Conservation (phyloP, 257 asterid species). For the Scutellaria galericulata region DNA sequence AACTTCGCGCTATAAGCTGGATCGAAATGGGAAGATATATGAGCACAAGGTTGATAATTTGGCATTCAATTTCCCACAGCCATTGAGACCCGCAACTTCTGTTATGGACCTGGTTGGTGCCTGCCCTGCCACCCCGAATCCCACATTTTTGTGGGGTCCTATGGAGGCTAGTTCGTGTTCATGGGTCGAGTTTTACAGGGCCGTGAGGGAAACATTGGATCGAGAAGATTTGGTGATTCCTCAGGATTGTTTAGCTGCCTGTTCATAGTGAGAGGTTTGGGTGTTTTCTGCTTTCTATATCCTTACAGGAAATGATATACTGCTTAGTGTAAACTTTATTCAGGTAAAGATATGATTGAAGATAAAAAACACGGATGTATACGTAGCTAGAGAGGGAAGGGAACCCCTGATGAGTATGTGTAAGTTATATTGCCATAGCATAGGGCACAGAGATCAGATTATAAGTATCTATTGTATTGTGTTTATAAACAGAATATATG, state of each 20-base stretch:
- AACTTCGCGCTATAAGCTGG: conserved; percentile 80
- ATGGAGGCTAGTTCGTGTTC: conserved; percentile 46
- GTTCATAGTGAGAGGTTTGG: conserved; percentile 52
- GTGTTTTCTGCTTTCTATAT: conserved; percentile 25
- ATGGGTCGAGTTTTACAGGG: conserved; percentile 69
- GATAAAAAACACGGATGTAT: conserved; percentile 25
- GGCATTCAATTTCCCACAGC: conserved; percentile 77
- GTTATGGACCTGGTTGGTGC: conserved; percentile 74
- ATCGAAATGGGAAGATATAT: conserved; percentile 76
- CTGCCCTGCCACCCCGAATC: conserved; percentile 78
- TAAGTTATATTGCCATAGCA: conserved; percentile 24
- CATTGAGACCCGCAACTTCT: conserved; percentile 66
- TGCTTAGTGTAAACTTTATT: conserved; percentile 35
- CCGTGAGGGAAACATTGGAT: conserved; percentile 64
- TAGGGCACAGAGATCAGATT: conserved; percentile 14
- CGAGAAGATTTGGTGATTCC: conserved; percentile 41
- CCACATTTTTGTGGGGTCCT: conserved; percentile 63
- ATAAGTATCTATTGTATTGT: not conserved
- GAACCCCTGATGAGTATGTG: conserved; percentile 15
- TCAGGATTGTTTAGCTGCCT: conserved; percentile 71
- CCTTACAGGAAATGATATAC: conserved; percentile 24
- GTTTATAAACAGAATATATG: not conserved
- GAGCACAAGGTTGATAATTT: conserved; percentile 87
- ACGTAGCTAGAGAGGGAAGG: conserved; percentile 29
- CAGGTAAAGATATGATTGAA: conserved; percentile 24